A percentile compares a stretch with the other conserved stretches of the same genome.
Conservation (phyloP, 202 grass and related monocot species). For the Setaria viridis region DNA sequence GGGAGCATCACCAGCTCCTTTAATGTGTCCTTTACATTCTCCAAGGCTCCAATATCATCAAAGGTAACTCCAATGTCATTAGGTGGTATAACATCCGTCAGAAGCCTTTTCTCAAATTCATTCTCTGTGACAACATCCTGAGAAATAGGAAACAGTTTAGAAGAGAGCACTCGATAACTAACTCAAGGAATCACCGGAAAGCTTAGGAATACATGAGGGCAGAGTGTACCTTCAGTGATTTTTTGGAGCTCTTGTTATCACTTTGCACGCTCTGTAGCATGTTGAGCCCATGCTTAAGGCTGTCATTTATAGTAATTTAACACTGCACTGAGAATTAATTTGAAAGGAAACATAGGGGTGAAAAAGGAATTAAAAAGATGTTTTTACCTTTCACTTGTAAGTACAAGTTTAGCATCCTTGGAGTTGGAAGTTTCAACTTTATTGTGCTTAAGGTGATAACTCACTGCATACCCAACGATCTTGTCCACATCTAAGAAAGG, state of each 20-base stretch:
- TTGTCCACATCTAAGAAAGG: constrained; percentile 88
- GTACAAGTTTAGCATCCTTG: constrained; percentile 81
- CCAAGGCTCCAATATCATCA: constrained; percentile 98
- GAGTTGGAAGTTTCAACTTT: constrained; percentile 70
- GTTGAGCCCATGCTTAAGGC: constrained; percentile 85
- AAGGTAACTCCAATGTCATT: constrained; percentile 99
- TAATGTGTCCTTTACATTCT: constrained; percentile 97
- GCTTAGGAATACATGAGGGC: constrained; percentile 18
- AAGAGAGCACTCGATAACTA: constrained; percentile 10
- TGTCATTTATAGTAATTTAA: constrained; percentile 49
- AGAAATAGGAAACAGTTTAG: constrained; percentile 37
- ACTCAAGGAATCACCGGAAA: constrained; percentile 22
- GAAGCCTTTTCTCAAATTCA: constrained; percentile 99
- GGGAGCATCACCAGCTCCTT: constrained; percentile 99
- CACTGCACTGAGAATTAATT: constrained; percentile 14
- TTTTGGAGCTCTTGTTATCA: constrained; percentile 94
- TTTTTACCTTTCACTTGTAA: constrained; percentile 69
- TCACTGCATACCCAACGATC: constrained; percentile 92
- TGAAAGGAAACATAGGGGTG: constrained; percentile 28
- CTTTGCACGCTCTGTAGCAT: constrained; percentile 96
- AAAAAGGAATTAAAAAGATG: constrained; percentile 1
- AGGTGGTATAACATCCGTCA: constrained; percentile 95
- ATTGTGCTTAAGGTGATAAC: constrained; percentile 86
- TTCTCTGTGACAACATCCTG: constrained; percentile 98
- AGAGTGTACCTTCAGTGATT: constrained; percentile 85